Evolutionary conservation across 805 yeast species (phyloP).

Genomic region (Candida rishiriensis): DNA sequence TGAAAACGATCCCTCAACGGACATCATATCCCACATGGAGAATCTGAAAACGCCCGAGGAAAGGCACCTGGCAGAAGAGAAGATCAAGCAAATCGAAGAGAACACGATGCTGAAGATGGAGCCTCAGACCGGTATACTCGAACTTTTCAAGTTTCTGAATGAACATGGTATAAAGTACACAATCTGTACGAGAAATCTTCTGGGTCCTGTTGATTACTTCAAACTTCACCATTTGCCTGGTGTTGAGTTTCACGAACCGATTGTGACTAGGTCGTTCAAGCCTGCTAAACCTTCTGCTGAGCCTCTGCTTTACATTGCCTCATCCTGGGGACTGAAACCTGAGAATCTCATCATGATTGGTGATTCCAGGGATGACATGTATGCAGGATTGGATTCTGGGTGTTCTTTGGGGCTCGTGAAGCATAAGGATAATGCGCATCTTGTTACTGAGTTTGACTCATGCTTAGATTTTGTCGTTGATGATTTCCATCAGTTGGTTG

Average conservation of each 20-base stretch:
- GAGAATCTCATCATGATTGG: conserved; percentile 62
- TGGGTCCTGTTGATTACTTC: conserved; percentile 51
- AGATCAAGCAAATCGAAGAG: conserved; percentile 50
- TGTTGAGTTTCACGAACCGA: conserved; percentile 39
- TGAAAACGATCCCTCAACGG: conserved; percentile 34
- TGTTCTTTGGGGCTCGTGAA: conserved; percentile 50
- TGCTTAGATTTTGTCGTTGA: conserved; percentile 32
- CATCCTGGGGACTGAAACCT: conserved; percentile 43
- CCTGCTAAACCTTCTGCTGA: conserved; percentile 70
- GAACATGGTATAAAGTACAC: conserved; percentile 38
- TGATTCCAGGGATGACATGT: conserved; percentile 68
- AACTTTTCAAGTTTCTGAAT: conserved; percentile 32
- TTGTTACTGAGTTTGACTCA: conserved; percentile 33
- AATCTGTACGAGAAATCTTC: conserved; percentile 59
- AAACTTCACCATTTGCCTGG: conserved; percentile 37
- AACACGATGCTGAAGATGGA: conserved; percentile 57
- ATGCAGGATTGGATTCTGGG: conserved; percentile 61
- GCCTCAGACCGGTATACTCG: conserved; percentile 43
- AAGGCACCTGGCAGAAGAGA: conserved; percentile 40
- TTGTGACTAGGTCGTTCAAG: conserved; percentile 57
- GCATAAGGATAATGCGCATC: conserved; percentile 45
- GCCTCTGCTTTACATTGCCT: conserved; percentile 54
- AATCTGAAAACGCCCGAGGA: conserved; percentile 36
- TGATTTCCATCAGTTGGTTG: conserved; percentile 35
- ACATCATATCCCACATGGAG: conserved; percentile 49